These are phyloP conservation scores for Malassezia slooffiae DNA, from an alignment of 1,284 basidiomycete species.

Conservation along the genomic window DNA sequence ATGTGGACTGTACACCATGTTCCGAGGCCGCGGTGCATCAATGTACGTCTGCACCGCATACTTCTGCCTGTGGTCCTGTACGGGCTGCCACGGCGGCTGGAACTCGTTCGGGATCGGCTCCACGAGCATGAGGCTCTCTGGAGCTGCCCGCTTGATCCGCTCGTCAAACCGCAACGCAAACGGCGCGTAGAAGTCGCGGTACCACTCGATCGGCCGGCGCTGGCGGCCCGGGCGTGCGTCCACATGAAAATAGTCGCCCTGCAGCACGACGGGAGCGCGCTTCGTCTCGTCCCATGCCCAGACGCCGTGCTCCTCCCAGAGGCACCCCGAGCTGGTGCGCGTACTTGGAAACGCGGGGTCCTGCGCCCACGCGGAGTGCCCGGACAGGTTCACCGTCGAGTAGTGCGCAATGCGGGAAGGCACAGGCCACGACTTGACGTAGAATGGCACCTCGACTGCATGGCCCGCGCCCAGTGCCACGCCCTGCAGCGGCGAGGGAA, in stretches of 20 bases:
- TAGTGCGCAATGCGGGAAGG: conserved; percentile 34
- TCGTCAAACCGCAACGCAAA: conserved; percentile 24
- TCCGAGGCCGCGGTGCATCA: conserved; percentile 18
- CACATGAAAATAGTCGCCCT: conserved; percentile 73
- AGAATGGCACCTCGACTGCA: conserved; percentile 52
- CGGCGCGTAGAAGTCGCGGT: conserved; percentile 39
- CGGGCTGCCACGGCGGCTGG: conserved; percentile 33
- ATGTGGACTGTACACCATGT: conserved; percentile 38
- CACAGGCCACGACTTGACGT: conserved; percentile 42
- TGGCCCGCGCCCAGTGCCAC: conserved; percentile 31
- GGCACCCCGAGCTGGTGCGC: conserved; percentile 52
- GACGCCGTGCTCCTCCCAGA: conserved; percentile 84
- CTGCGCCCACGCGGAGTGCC: conserved; percentile 21
- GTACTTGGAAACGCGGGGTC: conserved; percentile 65
- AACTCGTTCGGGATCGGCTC: conserved; percentile 46
- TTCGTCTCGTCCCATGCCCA: conserved; percentile 76
- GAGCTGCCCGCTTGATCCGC: conserved; percentile 6
- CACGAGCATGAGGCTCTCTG: conserved; percentile 19
- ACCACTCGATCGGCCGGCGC: conserved; percentile 35
- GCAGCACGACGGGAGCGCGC: conserved; percentile 61
- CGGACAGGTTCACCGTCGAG: conserved; percentile 27
- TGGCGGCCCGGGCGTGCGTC: conserved; percentile 22
- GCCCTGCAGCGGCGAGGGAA: conserved; percentile 48
- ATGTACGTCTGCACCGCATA: conserved; percentile 22
- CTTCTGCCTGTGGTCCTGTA: conserved; percentile 15